Evolutionary conservation across 352 stramenopile species (phyloP).

Genomic region (Phytophthora pisi): DNA sequence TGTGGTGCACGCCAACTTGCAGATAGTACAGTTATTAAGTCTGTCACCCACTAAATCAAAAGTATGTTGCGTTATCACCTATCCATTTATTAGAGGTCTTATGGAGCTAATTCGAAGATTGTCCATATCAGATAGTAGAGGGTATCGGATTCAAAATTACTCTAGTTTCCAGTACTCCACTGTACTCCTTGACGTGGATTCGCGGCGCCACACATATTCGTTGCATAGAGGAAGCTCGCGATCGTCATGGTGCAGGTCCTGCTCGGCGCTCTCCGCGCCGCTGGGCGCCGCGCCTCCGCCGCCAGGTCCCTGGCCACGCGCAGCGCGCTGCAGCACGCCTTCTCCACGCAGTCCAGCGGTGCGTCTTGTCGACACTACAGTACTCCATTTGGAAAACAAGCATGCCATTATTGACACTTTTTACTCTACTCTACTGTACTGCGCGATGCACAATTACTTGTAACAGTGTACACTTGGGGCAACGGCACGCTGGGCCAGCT

Average conservation of each 20-base stretch:
- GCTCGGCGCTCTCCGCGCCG: constrained; percentile 47
- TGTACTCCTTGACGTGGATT: neutral
- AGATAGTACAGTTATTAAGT: too few relatives aligned
- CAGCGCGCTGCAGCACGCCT: constrained; percentile 31
- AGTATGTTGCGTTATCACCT: too few relatives aligned
- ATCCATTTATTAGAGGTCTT: too few relatives aligned
- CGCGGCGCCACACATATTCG: constrained; percentile 26
- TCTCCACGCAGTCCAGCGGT: constrained; percentile 76
- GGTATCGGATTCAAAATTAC: too few relatives aligned
- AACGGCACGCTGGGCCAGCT: constrained; percentile 86
- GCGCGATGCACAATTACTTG: neutral
- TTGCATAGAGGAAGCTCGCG: constrained; percentile 17
- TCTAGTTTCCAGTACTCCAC: neutral
- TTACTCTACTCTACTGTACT: neutral
- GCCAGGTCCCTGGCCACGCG: constrained; percentile 24
- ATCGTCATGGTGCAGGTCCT: constrained; percentile 55
- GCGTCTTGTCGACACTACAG: constrained; percentile 1
- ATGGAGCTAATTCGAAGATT: too few relatives aligned
- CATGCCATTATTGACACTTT: neutral
- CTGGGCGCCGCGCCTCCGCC: constrained; percentile 20
- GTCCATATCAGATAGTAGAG: too few relatives aligned
- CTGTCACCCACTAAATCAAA: too few relatives aligned
- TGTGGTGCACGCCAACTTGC: too few relatives aligned
- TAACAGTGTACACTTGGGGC: constrained; percentile 83
- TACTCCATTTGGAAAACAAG: neutral